Evolutionary conservation across 306 rosid genomes (phyloP).

Genomic region (Trifolium subterraneum): DNA sequence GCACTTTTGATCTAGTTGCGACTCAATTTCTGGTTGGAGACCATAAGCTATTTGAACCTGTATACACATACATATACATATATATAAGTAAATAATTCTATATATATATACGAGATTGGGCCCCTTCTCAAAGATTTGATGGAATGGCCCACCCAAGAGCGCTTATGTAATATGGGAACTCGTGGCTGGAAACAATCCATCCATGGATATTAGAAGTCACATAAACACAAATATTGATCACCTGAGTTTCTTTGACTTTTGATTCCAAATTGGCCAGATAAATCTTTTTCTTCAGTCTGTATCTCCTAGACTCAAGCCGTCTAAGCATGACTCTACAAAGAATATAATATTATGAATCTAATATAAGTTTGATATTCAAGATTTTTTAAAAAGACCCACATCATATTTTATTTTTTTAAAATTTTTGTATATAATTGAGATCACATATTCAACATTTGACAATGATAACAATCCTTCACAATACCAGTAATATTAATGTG

Average conservation of each 20-base stretch:
- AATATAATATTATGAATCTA: neutral
- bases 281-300: neutral
- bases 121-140: no score
- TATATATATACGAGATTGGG: no score
- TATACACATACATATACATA: neutral
- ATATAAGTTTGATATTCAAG: neutral
- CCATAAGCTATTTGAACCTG: neutral
- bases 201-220: neutral
- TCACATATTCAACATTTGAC: neutral
- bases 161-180: no score
- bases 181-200: no score
- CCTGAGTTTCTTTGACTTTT: neutral
- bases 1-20: neutral
- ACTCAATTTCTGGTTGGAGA: neutral
- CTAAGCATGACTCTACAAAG: neutral
- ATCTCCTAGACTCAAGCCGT: neutral
- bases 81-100: no score
- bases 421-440: no score
- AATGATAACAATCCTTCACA: neutral
- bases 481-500: neutral
- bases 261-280: neutral
- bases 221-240: neutral
- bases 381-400: neutral
- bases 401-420: neutral
- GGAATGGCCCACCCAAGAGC: no score